Evolutionary conservation across 2,329 filamentous ascomycete species (phyloP).

Genomic region (Pseudogymnoascus sp.): DNA sequence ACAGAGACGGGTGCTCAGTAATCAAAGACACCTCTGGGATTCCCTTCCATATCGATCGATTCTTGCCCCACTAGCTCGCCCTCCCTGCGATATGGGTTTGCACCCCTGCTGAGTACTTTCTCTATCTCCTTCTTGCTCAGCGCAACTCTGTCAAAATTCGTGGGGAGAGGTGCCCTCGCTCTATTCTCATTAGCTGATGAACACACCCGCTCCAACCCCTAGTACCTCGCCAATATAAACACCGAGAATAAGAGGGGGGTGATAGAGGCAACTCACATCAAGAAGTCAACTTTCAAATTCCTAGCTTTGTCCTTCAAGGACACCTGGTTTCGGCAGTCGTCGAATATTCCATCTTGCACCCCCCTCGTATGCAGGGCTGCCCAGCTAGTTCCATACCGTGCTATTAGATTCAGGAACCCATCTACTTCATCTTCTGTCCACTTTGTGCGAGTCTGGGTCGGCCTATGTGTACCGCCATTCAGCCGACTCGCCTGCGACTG

Average conservation of each 20-base stretch:
- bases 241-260: conserved; percentile 2
- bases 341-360: conserved; percentile 20
- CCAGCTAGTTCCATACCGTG: conserved; percentile 37
- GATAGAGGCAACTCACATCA: conserved; percentile 31
- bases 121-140: conserved; percentile 34
- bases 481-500: background rate
- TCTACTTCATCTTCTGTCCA: conserved; percentile 34
- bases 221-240: background rate
- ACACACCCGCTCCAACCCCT: background rate
- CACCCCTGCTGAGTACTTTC: conserved; percentile 23
- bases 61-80: conserved; percentile 10
- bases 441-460: conserved; percentile 16
- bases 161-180: conserved; percentile 29
- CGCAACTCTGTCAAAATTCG: conserved; percentile 35
- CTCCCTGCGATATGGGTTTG: conserved; percentile 16
- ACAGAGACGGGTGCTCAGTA: background rate
- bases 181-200: conserved; percentile 19
- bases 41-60: background rate
- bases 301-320: conserved; percentile 47
- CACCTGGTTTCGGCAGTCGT: conserved; percentile 34
- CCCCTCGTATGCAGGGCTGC: conserved; percentile 34
- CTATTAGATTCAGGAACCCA: conserved; percentile 42
- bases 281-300: conserved; percentile 40
- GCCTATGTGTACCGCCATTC: background rate
- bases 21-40: background rate